Evolutionary conservation across 2,329 filamentous ascomycete species (phyloP), one percentile per base, ranked within the genome.

Genomic region (Ophiostoma angusticollis): DNA sequence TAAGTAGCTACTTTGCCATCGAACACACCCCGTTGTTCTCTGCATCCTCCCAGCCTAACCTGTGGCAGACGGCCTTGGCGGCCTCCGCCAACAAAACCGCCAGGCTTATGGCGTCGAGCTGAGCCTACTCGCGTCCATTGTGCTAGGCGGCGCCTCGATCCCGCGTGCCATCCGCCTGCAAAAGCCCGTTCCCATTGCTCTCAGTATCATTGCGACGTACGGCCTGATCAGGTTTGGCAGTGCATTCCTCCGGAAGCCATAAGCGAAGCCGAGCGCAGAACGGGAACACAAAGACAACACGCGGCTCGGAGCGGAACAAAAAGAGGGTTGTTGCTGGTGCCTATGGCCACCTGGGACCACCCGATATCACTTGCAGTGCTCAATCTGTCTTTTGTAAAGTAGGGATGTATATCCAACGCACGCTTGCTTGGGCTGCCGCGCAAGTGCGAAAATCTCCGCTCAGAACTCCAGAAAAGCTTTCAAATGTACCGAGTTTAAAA

Each of bases 61-160:
- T n/a, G 24, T 27, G 16, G 1, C 30, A 75, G 72, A 98, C 61
- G 78, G 77, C 18, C 66, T 94, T 31, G 84, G 85, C 46, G 87
- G 81, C 47, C 78, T 83, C 54, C 82, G 87, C 43, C 78, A 94
- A 46, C 78, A 80, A 51, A 78, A 76, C 51, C 67, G 71, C 45
- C 72, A 85, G 56, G 58, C 82, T 3, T 94, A 91, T 58, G 91
- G 89, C 46, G 64, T 93, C 49, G 91, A 96, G 61, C 66, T 94
- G 31, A 84, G 81, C n/a, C 70, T 98, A 9, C 67, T 95, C 31
- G 91, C 91, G 5, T 93, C 84, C 1, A 53, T 85, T n/a, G 64
- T 96, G 19, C 71, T 98, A 25, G 89, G 72, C 30, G 86, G 85
- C 16, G 82, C 82, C 30, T 81, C 84, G 2, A 79, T 96, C 44